Evolutionary conservation across 768 basidiomycete genomes (phyloP), one percentile per base, ranked within the genome.

Genomic region (Hygrophorus russula): DNA sequence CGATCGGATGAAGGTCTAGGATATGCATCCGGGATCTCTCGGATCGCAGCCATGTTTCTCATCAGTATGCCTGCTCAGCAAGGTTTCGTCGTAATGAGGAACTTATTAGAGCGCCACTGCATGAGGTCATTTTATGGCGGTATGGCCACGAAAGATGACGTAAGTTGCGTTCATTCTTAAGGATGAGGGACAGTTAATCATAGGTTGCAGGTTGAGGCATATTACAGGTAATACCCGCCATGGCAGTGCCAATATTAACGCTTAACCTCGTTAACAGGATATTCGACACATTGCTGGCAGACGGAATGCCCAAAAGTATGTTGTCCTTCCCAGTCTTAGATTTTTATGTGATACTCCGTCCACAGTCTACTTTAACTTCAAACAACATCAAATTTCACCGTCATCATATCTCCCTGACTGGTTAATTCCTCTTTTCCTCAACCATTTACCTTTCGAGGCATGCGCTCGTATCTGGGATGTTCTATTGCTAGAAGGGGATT

Each of bases 241-340:
- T n/a, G 46, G 4, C 45, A 14, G 36, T 27, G 11, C 36, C 44
- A 47, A 24, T 36, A 11, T 38, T 14, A 34, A 24, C 35, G 39
- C 44, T 53, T 42, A 49, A 42, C 27, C 3, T 32, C 28, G 18
- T 27, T 17, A 15, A 20, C 53, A 91, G 88, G 53, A 91, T 93
- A 55, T 94, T 94, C 50, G 91, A 93, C 56, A 93, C 91, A 0
- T 59, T 93, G 17, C 70, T 93, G 24, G 91, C 91, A 13, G 91
- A 94, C 59, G 79, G 81, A 20, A 91, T 94, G 89, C 91, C 91
- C 1, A 91, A 91, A 63, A 81, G 89, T 93, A 54, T 56, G 77
- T 34, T 17, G 19, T 3, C 20, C 5, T 30, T 8, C 28, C 32
- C 41, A 29, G 2, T 31, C 19, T 19, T 24, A 11, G 38, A 7